Evolutionary conservation across 345 rosid species (phyloP).

Genomic region (Clarkia xantiana): DNA sequence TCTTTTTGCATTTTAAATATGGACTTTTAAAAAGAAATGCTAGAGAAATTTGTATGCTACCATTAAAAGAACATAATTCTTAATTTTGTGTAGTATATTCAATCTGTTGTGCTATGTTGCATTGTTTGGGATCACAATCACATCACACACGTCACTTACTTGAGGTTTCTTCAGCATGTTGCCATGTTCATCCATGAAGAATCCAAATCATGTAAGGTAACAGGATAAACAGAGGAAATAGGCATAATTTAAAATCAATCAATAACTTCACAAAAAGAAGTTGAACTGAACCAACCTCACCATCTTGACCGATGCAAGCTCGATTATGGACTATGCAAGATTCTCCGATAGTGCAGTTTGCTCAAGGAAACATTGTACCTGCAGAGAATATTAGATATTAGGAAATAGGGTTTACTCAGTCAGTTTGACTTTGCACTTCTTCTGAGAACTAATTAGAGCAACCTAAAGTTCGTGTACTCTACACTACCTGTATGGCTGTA

Average conservation of each 20-base stretch:
- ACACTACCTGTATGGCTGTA: too few species aligned
- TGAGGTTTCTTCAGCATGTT: constrained; percentile 75
- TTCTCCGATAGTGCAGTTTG: constrained; percentile 56
- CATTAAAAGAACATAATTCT: neutral
- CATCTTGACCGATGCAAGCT: constrained; percentile 84
- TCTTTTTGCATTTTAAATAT: too few species aligned
- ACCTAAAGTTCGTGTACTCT: neutral
- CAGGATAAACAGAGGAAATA: neutral
- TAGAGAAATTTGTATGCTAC: neutral
- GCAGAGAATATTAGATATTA: neutral
- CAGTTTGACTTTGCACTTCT: neutral
- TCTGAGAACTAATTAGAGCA: neutral
- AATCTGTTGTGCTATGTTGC: neutral
- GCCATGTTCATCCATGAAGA: constrained; percentile 54
- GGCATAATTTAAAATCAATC: too few species aligned
- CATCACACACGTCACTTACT: constrained; percentile 22
- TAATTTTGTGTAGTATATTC: neutral
- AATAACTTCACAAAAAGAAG: too few species aligned
- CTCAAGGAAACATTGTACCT: constrained; percentile 60
- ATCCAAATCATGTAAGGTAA: constrained; percentile 54
- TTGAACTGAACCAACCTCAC: constrained; percentile 18
- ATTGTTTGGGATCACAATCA: too few species aligned
- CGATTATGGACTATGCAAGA: constrained; percentile 62
- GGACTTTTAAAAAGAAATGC: too few species aligned
- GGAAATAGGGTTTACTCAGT: neutral